Evolutionary conservation across 805 yeast genomes (phyloP).

Genomic region (Kregervanrija pseudodelftensis): DNA sequence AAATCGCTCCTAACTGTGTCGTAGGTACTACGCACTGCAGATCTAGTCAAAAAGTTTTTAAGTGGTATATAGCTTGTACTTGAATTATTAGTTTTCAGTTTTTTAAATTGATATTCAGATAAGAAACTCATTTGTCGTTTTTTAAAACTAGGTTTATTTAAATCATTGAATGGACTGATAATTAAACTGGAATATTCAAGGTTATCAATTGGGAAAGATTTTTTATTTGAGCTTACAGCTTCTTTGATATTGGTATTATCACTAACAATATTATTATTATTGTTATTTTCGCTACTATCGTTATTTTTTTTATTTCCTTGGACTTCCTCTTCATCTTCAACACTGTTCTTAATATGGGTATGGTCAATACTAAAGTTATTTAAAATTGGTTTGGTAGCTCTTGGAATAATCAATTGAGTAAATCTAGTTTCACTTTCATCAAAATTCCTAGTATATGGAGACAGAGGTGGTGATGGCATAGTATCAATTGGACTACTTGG

Average conservation of each 20-base stretch:
- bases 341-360: neutral
- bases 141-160: slow-evolving; percentile 38
- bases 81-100: slow-evolving; percentile 9
- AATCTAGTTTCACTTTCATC: slow-evolving; percentile 23
- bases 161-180: slow-evolving; percentile 44
- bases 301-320: slow-evolving; percentile 6
- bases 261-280: too few relatives aligned
- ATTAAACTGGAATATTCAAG: slow-evolving; percentile 36
- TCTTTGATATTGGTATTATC: neutral
- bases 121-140: slow-evolving; percentile 44
- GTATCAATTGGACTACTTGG: slow-evolving; percentile 9
- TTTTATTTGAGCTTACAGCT: slow-evolving; percentile 2
- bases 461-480: slow-evolving; percentile 33
- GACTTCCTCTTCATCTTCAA: neutral
- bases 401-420: slow-evolving; percentile 21
- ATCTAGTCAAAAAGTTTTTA: neutral
- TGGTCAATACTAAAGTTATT: slow-evolving; percentile 10
- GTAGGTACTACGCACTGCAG: slow-evolving; percentile 3
- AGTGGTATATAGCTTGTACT: slow-evolving; percentile 2
- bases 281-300: neutral
- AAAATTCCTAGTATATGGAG: slow-evolving; percentile 27
- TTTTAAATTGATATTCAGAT: slow-evolving; percentile 38
- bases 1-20: slow-evolving; percentile 15
- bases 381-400: slow-evolving; percentile 14
- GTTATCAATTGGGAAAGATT: slow-evolving; percentile 41